These are phyloP conservation scores for Termitomyces eurrhizus DNA, from an alignment of 768 basidiomycete genomes.

Conservation along the genomic window DNA sequence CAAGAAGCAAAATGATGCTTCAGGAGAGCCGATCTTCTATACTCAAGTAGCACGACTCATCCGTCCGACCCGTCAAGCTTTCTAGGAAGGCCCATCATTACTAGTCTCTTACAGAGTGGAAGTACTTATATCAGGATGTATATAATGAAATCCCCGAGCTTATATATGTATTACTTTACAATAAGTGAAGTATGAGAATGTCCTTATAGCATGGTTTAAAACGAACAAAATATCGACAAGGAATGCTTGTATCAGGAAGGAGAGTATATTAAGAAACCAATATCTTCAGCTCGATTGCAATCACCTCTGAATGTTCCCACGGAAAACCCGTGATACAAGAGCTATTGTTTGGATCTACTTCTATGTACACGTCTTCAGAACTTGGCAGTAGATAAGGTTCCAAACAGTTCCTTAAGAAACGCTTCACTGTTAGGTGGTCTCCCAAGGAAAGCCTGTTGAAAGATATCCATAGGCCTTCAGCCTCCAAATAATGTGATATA, in stretches of 20 bases:
- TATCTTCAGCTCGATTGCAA: neutral
- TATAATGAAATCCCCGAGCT: too few species aligned
- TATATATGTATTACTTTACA: too few species aligned
- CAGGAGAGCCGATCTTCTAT: neutral
- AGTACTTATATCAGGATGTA: too few species aligned
- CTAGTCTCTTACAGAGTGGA: too few species aligned
- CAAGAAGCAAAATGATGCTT: neutral
- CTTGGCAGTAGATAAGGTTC: constrained; percentile 28
- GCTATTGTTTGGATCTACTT: too few species aligned
- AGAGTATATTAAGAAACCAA: neutral
- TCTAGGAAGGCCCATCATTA: neutral
- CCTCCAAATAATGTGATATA: neutral
- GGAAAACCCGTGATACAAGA: neutral
- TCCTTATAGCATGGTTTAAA: too few species aligned
- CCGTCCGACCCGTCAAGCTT: neutral
- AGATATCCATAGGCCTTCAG: neutral
- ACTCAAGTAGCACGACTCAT: neutral
- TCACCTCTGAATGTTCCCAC: neutral
- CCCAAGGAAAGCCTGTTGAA: constrained; percentile 68
- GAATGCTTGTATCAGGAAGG: neutral
- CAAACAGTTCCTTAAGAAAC: constrained; percentile 65
- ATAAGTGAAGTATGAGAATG: too few species aligned
- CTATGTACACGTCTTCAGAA: constrained; percentile 1
- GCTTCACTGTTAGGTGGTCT: constrained; percentile 72
- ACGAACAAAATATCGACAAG: too few species aligned